A percentile compares a stretch with the other conserved stretches of the same genome.
Conservation (phyloP, 2,329 filamentous ascomycete genomes). For the Calonectria pteridis region DNA sequence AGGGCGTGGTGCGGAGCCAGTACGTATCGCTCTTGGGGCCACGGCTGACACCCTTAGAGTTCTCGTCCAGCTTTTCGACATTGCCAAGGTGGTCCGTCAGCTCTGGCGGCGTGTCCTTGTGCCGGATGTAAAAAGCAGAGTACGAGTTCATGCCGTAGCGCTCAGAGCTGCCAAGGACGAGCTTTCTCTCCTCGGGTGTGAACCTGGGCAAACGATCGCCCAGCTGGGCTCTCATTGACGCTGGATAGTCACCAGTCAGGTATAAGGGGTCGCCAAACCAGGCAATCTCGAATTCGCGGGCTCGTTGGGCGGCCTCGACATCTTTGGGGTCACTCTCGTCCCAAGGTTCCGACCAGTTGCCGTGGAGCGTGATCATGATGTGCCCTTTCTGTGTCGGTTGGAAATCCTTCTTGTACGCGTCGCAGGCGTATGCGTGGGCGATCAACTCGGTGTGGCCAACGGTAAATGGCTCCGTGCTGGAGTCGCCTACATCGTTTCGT, state of each 20-base stretch:
- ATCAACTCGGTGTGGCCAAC: conserved; percentile 56
- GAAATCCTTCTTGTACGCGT: conserved; percentile 56
- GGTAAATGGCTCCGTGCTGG: conserved; percentile 51
- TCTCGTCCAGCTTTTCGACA: conserved; percentile 51
- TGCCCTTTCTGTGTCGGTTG: conserved; percentile 51
- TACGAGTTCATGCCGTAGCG: conserved; percentile 60
- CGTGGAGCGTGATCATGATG: conserved; percentile 57
- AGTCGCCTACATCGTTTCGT: conserved; percentile 35
- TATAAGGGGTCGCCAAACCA: conserved; percentile 58
- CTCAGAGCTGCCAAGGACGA: conserved; percentile 53
- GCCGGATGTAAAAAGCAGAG: conserved; percentile 53
- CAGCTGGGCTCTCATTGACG: conserved; percentile 54
- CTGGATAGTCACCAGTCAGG: conserved; percentile 53
- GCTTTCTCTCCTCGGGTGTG: conserved; percentile 53
- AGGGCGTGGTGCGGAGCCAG: conserved; percentile 54
- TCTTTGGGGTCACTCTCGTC: conserved; percentile 50
- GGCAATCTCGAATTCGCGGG: conserved; percentile 56
- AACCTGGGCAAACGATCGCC: conserved; percentile 53
- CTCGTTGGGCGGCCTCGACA: conserved; percentile 53
- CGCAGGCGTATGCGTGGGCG: conserved; percentile 52
- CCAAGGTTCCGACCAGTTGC: conserved; percentile 58
- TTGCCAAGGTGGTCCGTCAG: conserved; percentile 57
- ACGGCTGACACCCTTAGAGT: conserved; percentile 48
- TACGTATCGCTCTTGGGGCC: conserved; percentile 54
- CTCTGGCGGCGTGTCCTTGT: conserved; percentile 51